Percentiles rank a stretch among this genome's conserved stretches.
These are phyloP conservation scores for Trichomonas gallinae DNA, from an alignment of 208 protist species.

Conservation along the genomic window DNA sequence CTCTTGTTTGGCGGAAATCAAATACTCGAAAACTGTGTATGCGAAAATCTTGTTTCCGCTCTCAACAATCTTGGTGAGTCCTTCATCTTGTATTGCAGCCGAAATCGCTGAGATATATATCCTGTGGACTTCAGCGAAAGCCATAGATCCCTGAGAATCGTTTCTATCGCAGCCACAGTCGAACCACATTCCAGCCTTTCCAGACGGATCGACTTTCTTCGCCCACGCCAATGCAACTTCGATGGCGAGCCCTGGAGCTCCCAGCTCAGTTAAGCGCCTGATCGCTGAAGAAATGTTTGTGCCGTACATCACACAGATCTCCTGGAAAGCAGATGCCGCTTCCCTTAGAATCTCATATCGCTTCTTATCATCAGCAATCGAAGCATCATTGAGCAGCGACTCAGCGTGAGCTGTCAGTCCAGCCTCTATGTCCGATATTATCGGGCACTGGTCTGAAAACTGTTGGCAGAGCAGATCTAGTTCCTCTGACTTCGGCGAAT, in stretches of 20 bases:
- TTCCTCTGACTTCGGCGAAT: neutral
- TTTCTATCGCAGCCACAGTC: neutral
- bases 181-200: neutral
- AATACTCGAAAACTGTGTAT: neutral
- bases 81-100: neutral
- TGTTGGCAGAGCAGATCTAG: neutral
- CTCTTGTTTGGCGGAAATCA: neutral
- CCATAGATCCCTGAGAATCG: neutral
- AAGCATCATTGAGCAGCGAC: neutral
- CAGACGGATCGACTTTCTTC: neutral
- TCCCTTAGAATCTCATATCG: neutral
- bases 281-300: neutral
- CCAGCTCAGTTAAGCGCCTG: neutral
- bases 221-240: neutral
- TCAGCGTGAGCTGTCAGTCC: neutral
- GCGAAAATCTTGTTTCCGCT: neutral
- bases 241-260: neutral
- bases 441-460: neutral
- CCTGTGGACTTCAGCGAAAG: neutral
- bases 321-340: neutral
- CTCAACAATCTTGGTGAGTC: neutral
- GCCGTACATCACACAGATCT: neutral
- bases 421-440: neutral
- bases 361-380: neutral
- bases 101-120: neutral